phyloP scores from a whole-genome alignment of 192 early-diverging fungal species.

The Coemansia sp. region DNA sequence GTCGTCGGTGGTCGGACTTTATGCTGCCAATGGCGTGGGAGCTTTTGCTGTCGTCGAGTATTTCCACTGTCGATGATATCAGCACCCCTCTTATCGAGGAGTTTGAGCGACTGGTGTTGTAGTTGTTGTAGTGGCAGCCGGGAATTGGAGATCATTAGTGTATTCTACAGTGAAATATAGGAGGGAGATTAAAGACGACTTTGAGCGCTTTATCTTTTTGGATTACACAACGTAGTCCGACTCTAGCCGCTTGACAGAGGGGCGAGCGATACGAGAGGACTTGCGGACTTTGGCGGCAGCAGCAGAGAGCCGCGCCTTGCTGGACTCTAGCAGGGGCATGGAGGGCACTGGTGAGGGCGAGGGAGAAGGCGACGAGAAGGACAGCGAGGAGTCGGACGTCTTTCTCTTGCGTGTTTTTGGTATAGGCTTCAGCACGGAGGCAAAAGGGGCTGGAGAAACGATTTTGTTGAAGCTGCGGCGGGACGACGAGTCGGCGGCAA shows the following conservation, averaged over 20 bases:
- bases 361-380: neutral
- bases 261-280: conserved; percentile 44
- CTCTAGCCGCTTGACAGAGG: conserved; percentile 42
- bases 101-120: conserved; percentile 41
- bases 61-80: conserved; percentile 19
- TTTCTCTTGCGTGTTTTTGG: conserved; percentile 10
- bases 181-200: neutral
- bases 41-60: conserved; percentile 29
- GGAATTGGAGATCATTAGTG: neutral
- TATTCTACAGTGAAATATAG: conserved; percentile 9
- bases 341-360: neutral
- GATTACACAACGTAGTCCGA: conserved; percentile 30
- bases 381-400: neutral
- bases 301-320: neutral
- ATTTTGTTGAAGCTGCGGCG: neutral
- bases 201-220: neutral
- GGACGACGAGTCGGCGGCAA: neutral
- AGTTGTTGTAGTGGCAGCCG: neutral
- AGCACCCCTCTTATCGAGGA: conserved; percentile 21
- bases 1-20: conserved; percentile 24
- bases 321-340: neutral
- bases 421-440: neutral
- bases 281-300: conserved; percentile 41
- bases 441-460: neutral
- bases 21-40: conserved; percentile 53